Conservation (phyloP, 2,329 filamentous ascomycete species). For the Colletotrichum sp. region DNA sequence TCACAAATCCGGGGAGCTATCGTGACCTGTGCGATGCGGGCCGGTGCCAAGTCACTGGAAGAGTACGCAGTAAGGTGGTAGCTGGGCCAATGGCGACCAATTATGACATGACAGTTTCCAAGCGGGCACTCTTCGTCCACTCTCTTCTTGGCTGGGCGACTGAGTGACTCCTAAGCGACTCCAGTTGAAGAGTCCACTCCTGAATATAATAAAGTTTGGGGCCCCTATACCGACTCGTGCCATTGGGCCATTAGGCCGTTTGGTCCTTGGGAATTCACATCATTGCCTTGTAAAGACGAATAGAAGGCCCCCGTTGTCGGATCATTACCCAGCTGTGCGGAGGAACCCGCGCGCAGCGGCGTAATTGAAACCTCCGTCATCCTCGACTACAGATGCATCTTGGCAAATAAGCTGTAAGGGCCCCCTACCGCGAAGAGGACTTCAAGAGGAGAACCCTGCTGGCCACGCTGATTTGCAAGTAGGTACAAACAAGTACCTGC, state of each 20-base stretch:
- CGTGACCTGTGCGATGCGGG: background rate
- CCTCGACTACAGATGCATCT: background rate
- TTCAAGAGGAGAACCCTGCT: background rate
- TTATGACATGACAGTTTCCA: background rate
- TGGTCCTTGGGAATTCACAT: background rate
- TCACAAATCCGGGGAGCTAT: slow-evolving; percentile 7
- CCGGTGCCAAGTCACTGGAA: slow-evolving; percentile 8
- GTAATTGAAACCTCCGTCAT: slow-evolving; percentile 11
- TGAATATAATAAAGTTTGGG: slow-evolving; percentile 5
- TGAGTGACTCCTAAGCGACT: background rate
- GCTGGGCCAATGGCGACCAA: background rate
- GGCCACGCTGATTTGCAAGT: background rate
- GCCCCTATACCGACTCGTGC: background rate
- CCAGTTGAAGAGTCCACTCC: background rate
- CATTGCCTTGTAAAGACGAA: background rate
- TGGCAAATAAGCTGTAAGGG: background rate
- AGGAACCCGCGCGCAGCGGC: slow-evolving; percentile 1
- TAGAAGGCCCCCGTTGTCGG: background rate
- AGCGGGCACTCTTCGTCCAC: background rate
- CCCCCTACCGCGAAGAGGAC: background rate
- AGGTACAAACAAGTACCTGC: background rate
- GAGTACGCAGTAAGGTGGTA: slow-evolving; percentile 19
- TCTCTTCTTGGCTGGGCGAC: background rate
- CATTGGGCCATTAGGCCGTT: background rate
- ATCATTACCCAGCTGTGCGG: background rate